phyloP scores from a whole-genome alignment of 2,329 filamentous ascomycete genomes.

The Exophiala sideris region DNA sequence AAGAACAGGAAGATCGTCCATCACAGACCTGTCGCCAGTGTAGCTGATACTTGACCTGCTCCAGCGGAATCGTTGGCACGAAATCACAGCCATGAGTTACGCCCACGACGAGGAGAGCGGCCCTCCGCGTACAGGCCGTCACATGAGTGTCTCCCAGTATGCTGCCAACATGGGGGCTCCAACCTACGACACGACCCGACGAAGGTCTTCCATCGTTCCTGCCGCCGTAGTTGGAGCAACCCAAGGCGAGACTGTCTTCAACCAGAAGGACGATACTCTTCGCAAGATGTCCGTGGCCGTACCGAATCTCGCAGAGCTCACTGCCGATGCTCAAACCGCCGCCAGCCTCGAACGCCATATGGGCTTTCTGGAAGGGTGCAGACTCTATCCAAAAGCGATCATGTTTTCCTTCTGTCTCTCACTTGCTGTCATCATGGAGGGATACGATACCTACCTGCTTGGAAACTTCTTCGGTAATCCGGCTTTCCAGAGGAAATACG shows the following conservation, averaged over 20 bases:
- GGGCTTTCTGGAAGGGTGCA: slow-evolving; percentile 64
- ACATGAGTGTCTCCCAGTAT: slow-evolving; percentile 28
- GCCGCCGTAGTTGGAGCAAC: slow-evolving; percentile 19
- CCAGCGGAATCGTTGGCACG: not conserved
- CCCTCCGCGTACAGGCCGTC: slow-evolving; percentile 20
- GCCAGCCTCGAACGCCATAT: slow-evolving; percentile 25
- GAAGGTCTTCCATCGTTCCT: slow-evolving; percentile 28
- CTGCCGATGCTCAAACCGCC: slow-evolving; percentile 26
- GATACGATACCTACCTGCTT: slow-evolving; percentile 30
- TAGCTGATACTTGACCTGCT: not conserved
- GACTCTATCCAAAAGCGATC: slow-evolving; percentile 69
- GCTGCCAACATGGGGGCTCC: slow-evolving; percentile 22
- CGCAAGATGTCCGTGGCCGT: slow-evolving; percentile 30
- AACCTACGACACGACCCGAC: slow-evolving; percentile 21
- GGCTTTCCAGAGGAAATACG: slow-evolving; percentile 25
- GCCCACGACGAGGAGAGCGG: slow-evolving; percentile 24
- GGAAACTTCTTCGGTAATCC: slow-evolving; percentile 29
- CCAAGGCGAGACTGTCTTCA: slow-evolving; percentile 24
- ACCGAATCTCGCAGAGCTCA: slow-evolving; percentile 27
- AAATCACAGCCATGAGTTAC: slow-evolving; percentile 18
- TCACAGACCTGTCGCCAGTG: not conserved
- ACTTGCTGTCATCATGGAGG: slow-evolving; percentile 29
- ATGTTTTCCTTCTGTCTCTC: slow-evolving; percentile 26
- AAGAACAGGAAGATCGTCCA: not conserved
- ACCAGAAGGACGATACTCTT: slow-evolving; percentile 29